Base-by-base conservation (phyloP, 1,284 basidiomycete genomes). In the Cystobasidium slooffiae region DNA sequence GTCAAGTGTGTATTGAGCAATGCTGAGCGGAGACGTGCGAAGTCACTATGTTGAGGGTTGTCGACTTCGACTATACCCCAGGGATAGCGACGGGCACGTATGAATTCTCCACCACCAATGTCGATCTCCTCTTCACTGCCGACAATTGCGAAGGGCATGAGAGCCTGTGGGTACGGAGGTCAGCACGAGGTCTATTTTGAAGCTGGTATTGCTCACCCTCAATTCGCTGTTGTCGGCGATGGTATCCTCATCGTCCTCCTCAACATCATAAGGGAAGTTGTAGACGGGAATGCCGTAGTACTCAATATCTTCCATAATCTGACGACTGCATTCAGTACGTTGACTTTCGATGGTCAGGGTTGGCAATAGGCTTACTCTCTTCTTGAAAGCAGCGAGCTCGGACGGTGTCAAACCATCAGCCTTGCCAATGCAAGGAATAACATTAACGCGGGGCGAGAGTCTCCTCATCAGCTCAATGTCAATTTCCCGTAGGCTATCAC, bases 281-380 rank as follows among this genome's bases (percentile, higher is more conserved):
- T 99, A 99, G 58, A 99, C 91, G 6, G 97, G 96, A 79, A 99
- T 99, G 78, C 91, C 90, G 82, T 99, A 98, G 86, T 98, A 88
- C 82, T 98, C 96, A 79, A 99, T 98, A 82, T 99, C 96, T 84
- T 99, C 95, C 94, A 98, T 98, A 81, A 99, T 90, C 92, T 95
- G 59, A 55, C 44, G 20, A 18, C 56, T 18, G n/a, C 66, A 12
- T 24, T 63, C 37, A 20, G 43, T 43, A 31, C 31, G 31, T 31
- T 31, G 31, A 31, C 31, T 31, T 31, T 31, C 31, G 31, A 31
- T 31, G 31, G 41, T 55, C 41, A 62, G 68, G 73, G 22, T 24
- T 55, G 20, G 56, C 56, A 52, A 20, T 41, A 22, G 9, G 86
- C 88, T 78, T 76, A 94, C 93, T 82, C 97, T 87, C 84, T 95